Percentiles rank a stretch among this genome's conserved stretches.
phyloP scores from a whole-genome alignment of 345 rosid genomes.

The Euphorbia peplus region DNA sequence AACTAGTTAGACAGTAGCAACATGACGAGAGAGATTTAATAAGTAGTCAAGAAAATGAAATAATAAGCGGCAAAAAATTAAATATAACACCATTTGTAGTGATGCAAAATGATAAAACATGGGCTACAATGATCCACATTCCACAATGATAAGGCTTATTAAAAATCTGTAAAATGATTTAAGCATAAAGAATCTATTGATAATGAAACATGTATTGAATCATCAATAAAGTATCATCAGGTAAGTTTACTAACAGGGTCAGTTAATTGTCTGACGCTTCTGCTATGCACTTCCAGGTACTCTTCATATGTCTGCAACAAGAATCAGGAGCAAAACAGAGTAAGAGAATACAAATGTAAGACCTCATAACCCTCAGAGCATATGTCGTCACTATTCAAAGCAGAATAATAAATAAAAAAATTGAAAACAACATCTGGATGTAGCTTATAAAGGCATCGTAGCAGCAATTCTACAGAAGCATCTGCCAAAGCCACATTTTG shows the following conservation, averaged over 20 bases:
- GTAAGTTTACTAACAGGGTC: conserved; percentile 56
- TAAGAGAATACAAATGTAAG: background rate
- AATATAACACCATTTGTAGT: background rate
- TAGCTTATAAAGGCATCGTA: background rate
- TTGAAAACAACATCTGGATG: background rate
- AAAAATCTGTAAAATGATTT: background rate
- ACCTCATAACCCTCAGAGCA: background rate
- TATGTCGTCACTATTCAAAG: background rate
- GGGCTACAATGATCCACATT: background rate
- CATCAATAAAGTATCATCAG: conserved; percentile 6
- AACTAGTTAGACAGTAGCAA: background rate
- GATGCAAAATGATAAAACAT: background rate
- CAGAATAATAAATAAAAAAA: background rate
- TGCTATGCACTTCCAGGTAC: conserved; percentile 77
- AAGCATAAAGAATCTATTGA: background rate
- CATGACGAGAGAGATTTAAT: background rate
- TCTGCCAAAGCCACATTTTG: background rate
- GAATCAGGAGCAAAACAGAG: background rate
- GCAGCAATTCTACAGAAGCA: background rate
- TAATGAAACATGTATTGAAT: conserved; percentile 6
- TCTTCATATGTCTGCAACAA: conserved; percentile 90
- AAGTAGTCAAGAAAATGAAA: background rate
- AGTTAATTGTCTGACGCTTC: conserved; percentile 55
- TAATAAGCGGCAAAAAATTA: background rate
- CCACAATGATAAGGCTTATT: background rate